Evolutionary conservation across 2,329 filamentous ascomycete genomes (phyloP).

Genomic region (Colletotrichum sublineola): DNA sequence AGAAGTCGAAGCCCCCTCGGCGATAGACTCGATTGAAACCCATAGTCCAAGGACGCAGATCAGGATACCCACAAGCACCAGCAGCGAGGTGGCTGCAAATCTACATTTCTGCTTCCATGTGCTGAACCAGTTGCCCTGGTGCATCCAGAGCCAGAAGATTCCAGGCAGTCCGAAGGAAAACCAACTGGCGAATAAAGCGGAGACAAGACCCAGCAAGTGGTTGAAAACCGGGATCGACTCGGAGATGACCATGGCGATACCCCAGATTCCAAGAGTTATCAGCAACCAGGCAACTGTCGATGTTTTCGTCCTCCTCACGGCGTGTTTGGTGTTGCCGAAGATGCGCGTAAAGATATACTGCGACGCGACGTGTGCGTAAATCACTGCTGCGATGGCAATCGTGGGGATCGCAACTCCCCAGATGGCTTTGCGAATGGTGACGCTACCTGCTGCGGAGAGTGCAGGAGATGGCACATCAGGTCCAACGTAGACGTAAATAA

Average conservation of each 20-base stretch:
- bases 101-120: constrained; percentile 49
- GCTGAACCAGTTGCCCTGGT: constrained; percentile 56
- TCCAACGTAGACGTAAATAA: constrained; percentile 78
- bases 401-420: constrained; percentile 78
- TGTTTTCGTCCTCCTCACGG: constrained; percentile 62
- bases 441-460: constrained; percentile 69
- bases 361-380: constrained; percentile 75
- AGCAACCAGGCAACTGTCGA: constrained; percentile 70
- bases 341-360: constrained; percentile 76
- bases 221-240: constrained; percentile 79
- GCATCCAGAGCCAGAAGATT: constrained; percentile 62
- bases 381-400: constrained; percentile 78
- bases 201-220: constrained; percentile 73
- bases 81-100: constrained; percentile 49
- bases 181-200: constrained; percentile 75
- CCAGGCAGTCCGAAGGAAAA: constrained; percentile 69
- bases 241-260: constrained; percentile 75
- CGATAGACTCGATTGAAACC: constrained; percentile 55
- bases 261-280: constrained; percentile 68
- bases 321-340: constrained; percentile 70
- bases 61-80: constrained; percentile 52
- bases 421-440: constrained; percentile 71
- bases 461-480: constrained; percentile 73
- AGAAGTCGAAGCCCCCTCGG: constrained; percentile 45
- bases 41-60: constrained; percentile 56